A percentile compares a stretch with the other conserved stretches of the same genome.
Evolutionary conservation across 768 basidiomycete genomes (phyloP).

Genomic region (Mycena vulgaris): DNA sequence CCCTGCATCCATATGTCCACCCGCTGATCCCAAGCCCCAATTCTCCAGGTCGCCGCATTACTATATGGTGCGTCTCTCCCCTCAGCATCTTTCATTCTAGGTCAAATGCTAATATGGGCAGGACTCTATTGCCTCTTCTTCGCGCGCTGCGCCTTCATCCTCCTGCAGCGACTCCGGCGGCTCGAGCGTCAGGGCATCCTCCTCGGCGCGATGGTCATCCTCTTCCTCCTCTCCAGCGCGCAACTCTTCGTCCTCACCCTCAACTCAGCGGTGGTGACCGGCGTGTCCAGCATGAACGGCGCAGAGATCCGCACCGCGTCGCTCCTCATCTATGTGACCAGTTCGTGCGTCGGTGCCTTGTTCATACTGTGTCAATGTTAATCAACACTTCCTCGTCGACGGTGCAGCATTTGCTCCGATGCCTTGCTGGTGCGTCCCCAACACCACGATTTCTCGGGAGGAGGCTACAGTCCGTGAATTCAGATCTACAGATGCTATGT

Average conservation of each 20-base stretch:
- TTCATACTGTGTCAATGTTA: neutral
- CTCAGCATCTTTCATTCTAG: neutral
- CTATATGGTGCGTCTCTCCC: slow-evolving; percentile 10
- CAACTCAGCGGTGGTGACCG: slow-evolving; percentile 22
- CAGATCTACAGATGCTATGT: slow-evolving; percentile 32
- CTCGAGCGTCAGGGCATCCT: slow-evolving; percentile 25
- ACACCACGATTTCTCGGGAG: neutral
- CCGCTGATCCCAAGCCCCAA: neutral
- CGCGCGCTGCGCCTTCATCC: slow-evolving; percentile 7
- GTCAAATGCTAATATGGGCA: neutral
- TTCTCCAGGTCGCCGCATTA: slow-evolving; percentile 10
- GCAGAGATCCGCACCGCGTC: neutral
- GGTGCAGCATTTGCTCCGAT: slow-evolving; percentile 23
- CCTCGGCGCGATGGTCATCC: slow-evolving; percentile 7
- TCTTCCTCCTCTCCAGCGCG: slow-evolving; percentile 25
- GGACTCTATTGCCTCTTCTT: slow-evolving; percentile 26
- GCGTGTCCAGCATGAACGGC: slow-evolving; percentile 1
- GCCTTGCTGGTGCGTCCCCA: slow-evolving; percentile 4
- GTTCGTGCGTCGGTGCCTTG: slow-evolving; percentile 13
- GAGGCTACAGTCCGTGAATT: neutral
- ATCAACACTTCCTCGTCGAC: no score
- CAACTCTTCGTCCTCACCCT: slow-evolving; percentile 19
- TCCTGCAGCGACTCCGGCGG: slow-evolving; percentile 15
- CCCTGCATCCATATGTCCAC: no score
- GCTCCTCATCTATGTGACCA: slow-evolving; percentile 24